Conservation (phyloP, 768 basidiomycete genomes). For the Clitopilus passeckerianus region DNA sequence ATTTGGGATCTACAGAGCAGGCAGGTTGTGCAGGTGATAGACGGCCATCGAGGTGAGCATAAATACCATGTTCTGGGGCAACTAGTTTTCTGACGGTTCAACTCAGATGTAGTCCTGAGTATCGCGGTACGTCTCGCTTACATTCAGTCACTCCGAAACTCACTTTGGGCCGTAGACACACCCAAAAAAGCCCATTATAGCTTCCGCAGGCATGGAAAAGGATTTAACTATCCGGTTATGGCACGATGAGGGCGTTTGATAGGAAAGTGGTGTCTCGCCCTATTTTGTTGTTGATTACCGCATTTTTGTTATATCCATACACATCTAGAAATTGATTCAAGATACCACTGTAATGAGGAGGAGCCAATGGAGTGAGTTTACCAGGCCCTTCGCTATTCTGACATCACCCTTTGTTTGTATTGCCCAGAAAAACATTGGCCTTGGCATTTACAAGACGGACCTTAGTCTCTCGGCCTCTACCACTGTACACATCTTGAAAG, state of each 20-base stretch:
- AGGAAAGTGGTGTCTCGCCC: background rate
- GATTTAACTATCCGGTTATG: conserved; percentile 83
- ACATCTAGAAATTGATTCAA: background rate
- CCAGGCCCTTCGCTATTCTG: background rate
- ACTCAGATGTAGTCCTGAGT: conserved; percentile 63
- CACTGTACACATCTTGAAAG: background rate
- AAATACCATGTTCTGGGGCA: background rate
- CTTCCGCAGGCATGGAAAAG: conserved; percentile 87
- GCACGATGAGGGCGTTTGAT: conserved; percentile 38
- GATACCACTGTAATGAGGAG: background rate
- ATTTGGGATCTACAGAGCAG: conserved; percentile 89
- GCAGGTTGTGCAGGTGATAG: conserved; percentile 66
- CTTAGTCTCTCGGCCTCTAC: background rate
- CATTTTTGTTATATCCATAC: background rate
- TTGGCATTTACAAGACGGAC: background rate
- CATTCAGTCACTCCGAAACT: background rate
- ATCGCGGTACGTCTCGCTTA: conserved; percentile 47
- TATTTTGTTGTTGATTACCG: background rate
- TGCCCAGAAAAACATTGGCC: background rate
- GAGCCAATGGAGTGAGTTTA: background rate
- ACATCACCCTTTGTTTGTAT: background rate
- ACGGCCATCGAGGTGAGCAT: conserved; percentile 72
- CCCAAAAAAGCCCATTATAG: conserved; percentile 69
- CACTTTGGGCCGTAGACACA: conserved; percentile 53
- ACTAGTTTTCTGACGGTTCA: too few species aligned